Evolutionary conservation across 2,329 filamentous ascomycete species (phyloP), one percentile per base, ranked within the genome.

Genomic region (Elsinoe australis): DNA sequence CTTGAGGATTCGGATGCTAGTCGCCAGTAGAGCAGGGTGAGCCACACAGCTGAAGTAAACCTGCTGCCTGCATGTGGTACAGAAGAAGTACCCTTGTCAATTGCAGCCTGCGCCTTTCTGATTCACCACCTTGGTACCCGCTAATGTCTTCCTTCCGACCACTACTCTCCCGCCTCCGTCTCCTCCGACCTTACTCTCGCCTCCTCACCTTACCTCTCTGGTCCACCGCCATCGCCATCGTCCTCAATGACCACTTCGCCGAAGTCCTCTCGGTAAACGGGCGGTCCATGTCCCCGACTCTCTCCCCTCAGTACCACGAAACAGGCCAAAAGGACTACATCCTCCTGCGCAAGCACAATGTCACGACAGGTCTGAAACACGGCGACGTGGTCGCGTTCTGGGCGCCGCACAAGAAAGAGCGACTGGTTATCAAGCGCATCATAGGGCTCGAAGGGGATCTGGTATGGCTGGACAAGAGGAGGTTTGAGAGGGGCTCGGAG

Each of bases 391-490:
- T 74, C 0, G 64, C 63, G 21, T 70, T 73, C 52, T 64, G 61
- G 58, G 64, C 66, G 31, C 88, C 89, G 0, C 67, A 74, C 10
- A 75, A 83, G 52, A 84, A 87, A 0, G 79, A 86, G 22, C 71
- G 76, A 17, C 70, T 82, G 33, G 79, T 79, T 0, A 78, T 95
- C 26, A 98, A 98, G 70, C 75, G 92, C 32, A 76, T 98, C 8
- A 73, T 95, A 19, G 92, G 78, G 0, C 60, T 95, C 3, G 82
- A 83, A 46, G 88, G 89, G 7, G 90, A 96, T 61, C 71, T 78
- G 1, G 79, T 96, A 22, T 73, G 70, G 49, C 84, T 85, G 32
- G 64, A 72, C 32, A 66, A 70, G 15, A 50, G 64, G n/a, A 46
- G 59, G 24, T 61, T 61, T 4, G 50, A 53, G 21, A 51, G 52